Evolutionary conservation across 345 rosid genomes (phyloP).

Genomic region (Brassica nigra): DNA sequence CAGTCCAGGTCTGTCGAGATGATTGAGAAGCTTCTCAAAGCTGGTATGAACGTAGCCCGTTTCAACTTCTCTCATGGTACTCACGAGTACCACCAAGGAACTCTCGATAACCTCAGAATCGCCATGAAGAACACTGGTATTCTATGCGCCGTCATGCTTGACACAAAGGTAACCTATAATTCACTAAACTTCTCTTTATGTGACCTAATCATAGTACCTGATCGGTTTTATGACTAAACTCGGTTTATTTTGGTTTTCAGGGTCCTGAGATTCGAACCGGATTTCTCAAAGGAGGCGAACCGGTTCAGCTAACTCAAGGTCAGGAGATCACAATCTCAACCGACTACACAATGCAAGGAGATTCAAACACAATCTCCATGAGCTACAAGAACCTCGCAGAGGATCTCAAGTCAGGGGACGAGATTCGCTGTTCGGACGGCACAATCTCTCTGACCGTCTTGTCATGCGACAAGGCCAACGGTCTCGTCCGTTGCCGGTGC

Average conservation of each 20-base stretch:
- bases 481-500: slow-evolving; percentile 54
- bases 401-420: slow-evolving; percentile 52
- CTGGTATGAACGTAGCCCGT: slow-evolving; percentile 71
- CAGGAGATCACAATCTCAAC: slow-evolving; percentile 59
- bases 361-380: slow-evolving; percentile 56
- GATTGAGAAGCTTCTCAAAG: slow-evolving; percentile 62
- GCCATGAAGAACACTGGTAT: slow-evolving; percentile 51
- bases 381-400: slow-evolving; percentile 62
- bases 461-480: slow-evolving; percentile 47
- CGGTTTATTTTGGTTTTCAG: slow-evolving; percentile 31
- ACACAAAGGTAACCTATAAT: slow-evolving; percentile 56
- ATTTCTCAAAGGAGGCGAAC: slow-evolving; percentile 57
- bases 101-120: slow-evolving; percentile 64
- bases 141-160: slow-evolving; percentile 89
- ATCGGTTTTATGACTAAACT: neutral
- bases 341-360: slow-evolving; percentile 48
- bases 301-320: slow-evolving; percentile 61
- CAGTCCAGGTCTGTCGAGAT: slow-evolving; percentile 78
- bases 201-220: neutral
- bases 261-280: slow-evolving; percentile 80
- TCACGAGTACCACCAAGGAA: slow-evolving; percentile 45
- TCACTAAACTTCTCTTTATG: neutral
- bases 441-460: slow-evolving; percentile 57
- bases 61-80: slow-evolving; percentile 57
- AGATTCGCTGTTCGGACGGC: slow-evolving; percentile 60